phyloP scores from a whole-genome alignment of 2,329 filamentous ascomycete species.

The Nothophoma quercina region DNA sequence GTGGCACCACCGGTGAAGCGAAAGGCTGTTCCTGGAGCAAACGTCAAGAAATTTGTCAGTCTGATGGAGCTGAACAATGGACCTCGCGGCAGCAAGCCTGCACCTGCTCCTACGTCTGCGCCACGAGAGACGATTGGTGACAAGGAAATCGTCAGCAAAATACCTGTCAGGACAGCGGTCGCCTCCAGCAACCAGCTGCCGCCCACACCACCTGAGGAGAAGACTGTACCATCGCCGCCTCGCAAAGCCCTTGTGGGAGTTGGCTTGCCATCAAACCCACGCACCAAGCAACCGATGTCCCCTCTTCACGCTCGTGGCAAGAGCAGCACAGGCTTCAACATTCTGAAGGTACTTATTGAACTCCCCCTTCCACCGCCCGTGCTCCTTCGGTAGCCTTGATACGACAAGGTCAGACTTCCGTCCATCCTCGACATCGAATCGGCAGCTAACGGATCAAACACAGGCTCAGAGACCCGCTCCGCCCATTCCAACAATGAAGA shows the following conservation, averaged over 20 bases:
- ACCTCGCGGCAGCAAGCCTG: slow-evolving; percentile 39
- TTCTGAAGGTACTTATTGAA: slow-evolving; percentile 46
- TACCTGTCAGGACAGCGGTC: background rate
- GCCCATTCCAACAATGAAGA: slow-evolving; percentile 21
- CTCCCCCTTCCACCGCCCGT: slow-evolving; percentile 33
- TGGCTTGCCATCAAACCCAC: slow-evolving; percentile 43
- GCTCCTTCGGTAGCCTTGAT: slow-evolving; percentile 25
- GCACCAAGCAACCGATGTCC: slow-evolving; percentile 28
- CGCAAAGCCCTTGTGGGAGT: slow-evolving; percentile 34
- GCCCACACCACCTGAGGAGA: slow-evolving; percentile 42
- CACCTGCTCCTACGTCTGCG: slow-evolving; percentile 30
- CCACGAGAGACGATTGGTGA: slow-evolving; percentile 25
- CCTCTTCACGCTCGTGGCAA: slow-evolving; percentile 45
- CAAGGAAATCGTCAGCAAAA: slow-evolving; percentile 7
- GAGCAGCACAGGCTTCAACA: slow-evolving; percentile 48
- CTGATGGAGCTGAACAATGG: slow-evolving; percentile 39
- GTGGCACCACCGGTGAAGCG: slow-evolving; percentile 31
- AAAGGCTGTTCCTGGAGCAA: slow-evolving; percentile 33
- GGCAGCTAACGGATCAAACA: background rate
- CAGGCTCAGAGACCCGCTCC: slow-evolving; percentile 35
- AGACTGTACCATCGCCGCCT: slow-evolving; percentile 21
- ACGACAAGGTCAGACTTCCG: slow-evolving; percentile 7
- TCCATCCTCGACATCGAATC: background rate
- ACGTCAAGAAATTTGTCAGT: slow-evolving; percentile 37
- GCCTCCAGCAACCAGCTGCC: slow-evolving; percentile 28